Percentiles rank a stretch among this genome's conserved stretches.
Conservation (phyloP, 345 rosid genomes). For the Citrus reticulata region DNA sequence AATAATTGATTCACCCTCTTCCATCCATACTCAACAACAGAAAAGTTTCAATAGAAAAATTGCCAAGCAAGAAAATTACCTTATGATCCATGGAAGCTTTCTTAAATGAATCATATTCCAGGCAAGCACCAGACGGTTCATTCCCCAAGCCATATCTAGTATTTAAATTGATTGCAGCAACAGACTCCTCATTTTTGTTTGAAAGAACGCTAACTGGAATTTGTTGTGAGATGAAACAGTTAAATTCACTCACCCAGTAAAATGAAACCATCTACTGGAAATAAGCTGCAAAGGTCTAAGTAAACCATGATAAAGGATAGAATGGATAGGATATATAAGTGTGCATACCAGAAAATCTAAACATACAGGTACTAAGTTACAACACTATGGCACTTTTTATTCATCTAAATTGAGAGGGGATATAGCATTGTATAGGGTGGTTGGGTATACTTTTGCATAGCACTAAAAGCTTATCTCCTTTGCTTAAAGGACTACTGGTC, state of each 20-base stretch:
- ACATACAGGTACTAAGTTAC: background rate
- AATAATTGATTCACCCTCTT: background rate
- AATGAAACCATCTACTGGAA: background rate
- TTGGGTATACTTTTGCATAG: too few species aligned
- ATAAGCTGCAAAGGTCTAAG: background rate
- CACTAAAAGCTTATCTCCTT: too few species aligned
- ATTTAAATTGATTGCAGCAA: constrained; percentile 25
- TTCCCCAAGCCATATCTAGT: constrained; percentile 18
- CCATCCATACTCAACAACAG: background rate
- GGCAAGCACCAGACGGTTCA: constrained; percentile 24
- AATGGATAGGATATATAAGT: background rate
- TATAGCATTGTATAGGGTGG: too few species aligned
- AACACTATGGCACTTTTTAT: background rate
- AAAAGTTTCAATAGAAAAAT: background rate
- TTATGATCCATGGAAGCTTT: constrained; percentile 27
- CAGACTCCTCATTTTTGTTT: constrained; percentile 38
- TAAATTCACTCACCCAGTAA: background rate
- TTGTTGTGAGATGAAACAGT: constrained; percentile 6
- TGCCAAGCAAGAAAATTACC: constrained; percentile 30
- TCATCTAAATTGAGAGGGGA: too few species aligned
- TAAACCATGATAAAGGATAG: background rate
- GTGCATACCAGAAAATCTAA: background rate
- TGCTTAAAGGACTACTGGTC: too few species aligned
- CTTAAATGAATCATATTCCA: constrained; percentile 25
- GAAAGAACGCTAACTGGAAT: constrained; percentile 30